These are phyloP conservation scores for Verticillium isaacii DNA, from an alignment of 2,329 filamentous ascomycete genomes.

Conservation along the genomic window DNA sequence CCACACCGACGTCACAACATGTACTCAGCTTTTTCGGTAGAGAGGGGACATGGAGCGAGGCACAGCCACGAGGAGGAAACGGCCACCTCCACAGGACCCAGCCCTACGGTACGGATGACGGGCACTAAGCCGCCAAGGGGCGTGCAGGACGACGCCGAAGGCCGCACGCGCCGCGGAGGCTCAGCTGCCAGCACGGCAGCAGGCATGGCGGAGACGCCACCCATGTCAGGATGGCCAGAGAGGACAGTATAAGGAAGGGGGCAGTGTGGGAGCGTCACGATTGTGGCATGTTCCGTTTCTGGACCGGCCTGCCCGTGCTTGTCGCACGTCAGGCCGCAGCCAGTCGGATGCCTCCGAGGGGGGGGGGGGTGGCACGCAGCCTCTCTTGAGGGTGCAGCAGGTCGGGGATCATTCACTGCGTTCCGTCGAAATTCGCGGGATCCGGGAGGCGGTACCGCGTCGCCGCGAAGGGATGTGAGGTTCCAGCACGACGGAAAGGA, in stretches of 20 bases:
- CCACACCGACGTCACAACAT: too few species aligned
- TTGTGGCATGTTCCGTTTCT: neutral
- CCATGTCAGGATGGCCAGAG: neutral
- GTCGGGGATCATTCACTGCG: neutral
- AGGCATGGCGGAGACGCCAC: neutral
- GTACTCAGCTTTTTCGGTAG: too few species aligned
- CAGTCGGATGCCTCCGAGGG: neutral
- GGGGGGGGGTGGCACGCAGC: too few species aligned
- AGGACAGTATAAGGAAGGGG: neutral
- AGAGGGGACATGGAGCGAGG: neutral
- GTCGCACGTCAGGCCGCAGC: neutral
- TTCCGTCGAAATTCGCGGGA: neutral
- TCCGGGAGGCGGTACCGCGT: neutral
- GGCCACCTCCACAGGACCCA: neutral
- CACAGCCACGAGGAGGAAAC: too few species aligned
- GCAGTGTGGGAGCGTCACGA: neutral
- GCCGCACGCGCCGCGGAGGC: neutral
- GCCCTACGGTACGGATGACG: neutral
- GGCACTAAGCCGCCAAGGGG: neutral
- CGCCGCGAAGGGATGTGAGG: neutral
- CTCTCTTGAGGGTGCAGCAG: neutral
- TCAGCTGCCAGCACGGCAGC: neutral
- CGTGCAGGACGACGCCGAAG: neutral
- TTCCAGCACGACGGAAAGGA: neutral
- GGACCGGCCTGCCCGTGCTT: neutral